Conservation (phyloP, 345 rosid genomes). For the Zanthoxylum bungeanum region DNA sequence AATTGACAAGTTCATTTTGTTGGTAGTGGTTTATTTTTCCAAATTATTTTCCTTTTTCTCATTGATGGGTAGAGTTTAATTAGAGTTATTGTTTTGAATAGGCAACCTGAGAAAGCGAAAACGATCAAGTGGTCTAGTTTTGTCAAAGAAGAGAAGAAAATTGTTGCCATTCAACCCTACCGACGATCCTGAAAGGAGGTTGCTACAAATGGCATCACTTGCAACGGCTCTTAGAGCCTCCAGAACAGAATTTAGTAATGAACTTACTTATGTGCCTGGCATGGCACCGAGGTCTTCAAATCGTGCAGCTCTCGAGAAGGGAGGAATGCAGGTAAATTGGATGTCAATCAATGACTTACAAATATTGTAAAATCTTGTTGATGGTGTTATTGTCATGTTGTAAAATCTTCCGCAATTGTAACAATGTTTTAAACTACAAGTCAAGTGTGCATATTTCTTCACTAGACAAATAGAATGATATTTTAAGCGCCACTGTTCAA, state of each 20-base stretch:
- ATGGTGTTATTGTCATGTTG: background rate
- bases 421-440: background rate
- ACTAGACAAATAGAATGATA: background rate
- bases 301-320: constrained; percentile 61
- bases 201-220: constrained; percentile 88
- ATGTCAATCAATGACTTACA: background rate
- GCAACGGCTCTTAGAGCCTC: constrained; percentile 81
- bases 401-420: background rate
- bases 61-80: background rate
- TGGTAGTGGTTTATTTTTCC: background rate
- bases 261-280: constrained; percentile 59
- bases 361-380: no score
- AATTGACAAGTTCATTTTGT: background rate
- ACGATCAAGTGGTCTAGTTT: constrained; percentile 47
- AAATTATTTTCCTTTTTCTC: background rate
- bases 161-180: constrained; percentile 66
- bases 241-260: constrained; percentile 54
- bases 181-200: constrained; percentile 54
- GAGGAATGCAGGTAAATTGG: constrained; percentile 83
- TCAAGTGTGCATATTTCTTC: background rate
- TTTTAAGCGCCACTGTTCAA: background rate
- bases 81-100: constrained; percentile 12
- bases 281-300: constrained; percentile 75
- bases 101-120: constrained; percentile 53
- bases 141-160: constrained; percentile 76